Evolutionary conservation across 805 yeast genomes (phyloP).

Genomic region (Lipomyces oligophaga): DNA sequence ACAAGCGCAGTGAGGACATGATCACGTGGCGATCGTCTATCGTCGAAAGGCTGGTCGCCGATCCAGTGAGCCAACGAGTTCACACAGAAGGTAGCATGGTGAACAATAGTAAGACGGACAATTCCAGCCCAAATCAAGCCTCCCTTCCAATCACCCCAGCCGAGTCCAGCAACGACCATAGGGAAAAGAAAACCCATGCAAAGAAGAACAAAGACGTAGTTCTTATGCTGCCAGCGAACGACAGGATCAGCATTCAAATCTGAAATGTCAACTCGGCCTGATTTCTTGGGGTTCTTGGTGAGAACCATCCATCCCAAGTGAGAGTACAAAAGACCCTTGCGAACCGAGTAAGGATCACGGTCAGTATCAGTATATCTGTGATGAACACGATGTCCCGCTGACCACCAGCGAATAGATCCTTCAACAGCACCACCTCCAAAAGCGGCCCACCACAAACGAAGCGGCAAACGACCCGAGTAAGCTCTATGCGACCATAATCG

Average conservation of each 20-base stretch:
- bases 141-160: conserved; percentile 71
- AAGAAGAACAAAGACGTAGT: conserved; percentile 56
- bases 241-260: conserved; percentile 59
- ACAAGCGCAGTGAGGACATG: conserved; percentile 59
- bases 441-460: conserved; percentile 52
- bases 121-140: conserved; percentile 80
- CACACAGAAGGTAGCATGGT: conserved; percentile 71
- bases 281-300: conserved; percentile 59
- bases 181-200: conserved; percentile 61
- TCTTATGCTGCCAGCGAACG: conserved; percentile 65
- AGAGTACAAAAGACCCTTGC: conserved; percentile 75
- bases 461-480: conserved; percentile 44
- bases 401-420: conserved; percentile 77
- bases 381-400: conserved; percentile 80
- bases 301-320: conserved; percentile 87
- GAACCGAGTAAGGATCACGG: conserved; percentile 79
- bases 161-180: conserved; percentile 54
- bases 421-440: conserved; percentile 71
- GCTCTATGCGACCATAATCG: conserved; percentile 67
- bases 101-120: conserved; percentile 63
- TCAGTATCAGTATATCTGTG: conserved; percentile 87
- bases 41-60: conserved; percentile 71
- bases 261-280: conserved; percentile 62
- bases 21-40: conserved; percentile 68
- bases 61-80: conserved; percentile 81